These are phyloP conservation scores for Pseudozyma sp. DNA, from an alignment of 1,284 basidiomycete genomes.

Conservation along the genomic window DNA sequence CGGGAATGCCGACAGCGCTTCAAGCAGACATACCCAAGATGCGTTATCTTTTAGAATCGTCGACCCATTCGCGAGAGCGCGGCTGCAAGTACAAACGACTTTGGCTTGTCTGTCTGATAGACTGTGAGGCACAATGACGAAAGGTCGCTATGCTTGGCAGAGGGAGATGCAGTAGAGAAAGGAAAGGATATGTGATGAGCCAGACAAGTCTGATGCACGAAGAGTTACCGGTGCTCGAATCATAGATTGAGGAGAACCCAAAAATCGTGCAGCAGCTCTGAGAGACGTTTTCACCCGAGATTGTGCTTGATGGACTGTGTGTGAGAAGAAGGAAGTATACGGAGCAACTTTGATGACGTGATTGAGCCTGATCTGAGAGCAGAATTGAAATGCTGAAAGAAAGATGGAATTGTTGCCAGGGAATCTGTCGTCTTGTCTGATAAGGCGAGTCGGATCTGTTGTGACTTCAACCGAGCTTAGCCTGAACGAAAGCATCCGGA, in stretches of 20 bases:
- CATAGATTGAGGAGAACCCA: background rate
- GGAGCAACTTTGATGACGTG: background rate
- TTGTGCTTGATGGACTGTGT: background rate
- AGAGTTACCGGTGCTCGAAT: background rate
- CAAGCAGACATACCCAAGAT: conserved; percentile 38
- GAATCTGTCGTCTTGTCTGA: background rate
- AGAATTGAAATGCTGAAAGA: background rate
- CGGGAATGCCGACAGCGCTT: conserved; percentile 2
- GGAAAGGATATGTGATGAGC: conserved; percentile 25
- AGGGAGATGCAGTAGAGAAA: background rate
- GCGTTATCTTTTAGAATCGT: conserved; percentile 1
- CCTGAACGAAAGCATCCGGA: conserved; percentile 56
- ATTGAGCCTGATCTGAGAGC: background rate
- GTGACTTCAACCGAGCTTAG: conserved; percentile 43
- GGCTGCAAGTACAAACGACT: background rate
- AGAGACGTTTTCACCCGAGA: background rate
- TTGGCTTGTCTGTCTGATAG: conserved; percentile 32
- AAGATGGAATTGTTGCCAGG: background rate
- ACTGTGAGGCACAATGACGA: conserved; percentile 11
- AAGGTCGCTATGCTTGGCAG: background rate
- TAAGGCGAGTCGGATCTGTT: background rate
- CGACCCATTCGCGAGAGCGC: conserved; percentile 1
- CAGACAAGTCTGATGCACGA: conserved; percentile 24
- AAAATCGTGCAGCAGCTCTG: no score
- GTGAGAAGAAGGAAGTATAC: background rate